These are phyloP conservation scores for Aureobasidium zeae DNA, from an alignment of 2,329 filamentous ascomycete species.

Conservation along the genomic window DNA sequence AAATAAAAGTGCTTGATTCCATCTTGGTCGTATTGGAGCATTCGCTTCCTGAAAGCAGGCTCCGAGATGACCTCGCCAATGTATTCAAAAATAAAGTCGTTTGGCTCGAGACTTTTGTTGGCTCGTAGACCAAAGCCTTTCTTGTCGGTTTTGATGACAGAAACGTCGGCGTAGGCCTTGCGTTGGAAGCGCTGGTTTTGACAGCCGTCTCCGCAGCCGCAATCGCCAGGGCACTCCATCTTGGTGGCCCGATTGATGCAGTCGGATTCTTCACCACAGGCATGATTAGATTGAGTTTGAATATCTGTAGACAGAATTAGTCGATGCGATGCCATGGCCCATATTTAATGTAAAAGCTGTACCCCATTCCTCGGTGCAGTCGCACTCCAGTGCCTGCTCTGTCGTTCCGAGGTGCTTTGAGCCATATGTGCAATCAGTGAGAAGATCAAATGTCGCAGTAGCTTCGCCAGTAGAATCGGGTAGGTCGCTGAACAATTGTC, in stretches of 20 bases:
- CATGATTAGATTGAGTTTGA: conserved; percentile 54
- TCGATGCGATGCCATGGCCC: conserved; percentile 3
- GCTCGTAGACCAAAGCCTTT: conserved; percentile 90
- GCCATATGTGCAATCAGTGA: conserved; percentile 79
- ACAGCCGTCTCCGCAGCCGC: conserved; percentile 77
- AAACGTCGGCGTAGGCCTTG: conserved; percentile 80
- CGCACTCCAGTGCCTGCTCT: conserved; percentile 89
- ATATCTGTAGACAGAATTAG: conserved; percentile 39
- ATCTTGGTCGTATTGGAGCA: conserved; percentile 87
- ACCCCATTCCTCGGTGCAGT: conserved; percentile 94
- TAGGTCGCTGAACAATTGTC: conserved; percentile 61
- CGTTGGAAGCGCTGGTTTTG: conserved; percentile 93
- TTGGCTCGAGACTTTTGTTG: conserved; percentile 63
- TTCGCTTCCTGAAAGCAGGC: conserved; percentile 75
- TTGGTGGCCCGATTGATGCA: conserved; percentile 98
- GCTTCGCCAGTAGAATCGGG: conserved; percentile 73
- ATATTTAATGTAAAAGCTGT: conserved; percentile 38
- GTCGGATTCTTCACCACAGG: conserved; percentile 91
- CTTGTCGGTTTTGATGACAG: conserved; percentile 95
- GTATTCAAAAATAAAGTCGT: conserved; percentile 97
- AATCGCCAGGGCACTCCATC: conserved; percentile 86
- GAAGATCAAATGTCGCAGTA: conserved; percentile 65
- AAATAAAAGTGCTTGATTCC: conserved; percentile 99
- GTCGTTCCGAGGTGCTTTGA: conserved; percentile 86
- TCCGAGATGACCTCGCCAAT: conserved; percentile 98